phyloP scores from a whole-genome alignment of 192 early-diverging fungal species.

The Mortierella hygrophila region DNA sequence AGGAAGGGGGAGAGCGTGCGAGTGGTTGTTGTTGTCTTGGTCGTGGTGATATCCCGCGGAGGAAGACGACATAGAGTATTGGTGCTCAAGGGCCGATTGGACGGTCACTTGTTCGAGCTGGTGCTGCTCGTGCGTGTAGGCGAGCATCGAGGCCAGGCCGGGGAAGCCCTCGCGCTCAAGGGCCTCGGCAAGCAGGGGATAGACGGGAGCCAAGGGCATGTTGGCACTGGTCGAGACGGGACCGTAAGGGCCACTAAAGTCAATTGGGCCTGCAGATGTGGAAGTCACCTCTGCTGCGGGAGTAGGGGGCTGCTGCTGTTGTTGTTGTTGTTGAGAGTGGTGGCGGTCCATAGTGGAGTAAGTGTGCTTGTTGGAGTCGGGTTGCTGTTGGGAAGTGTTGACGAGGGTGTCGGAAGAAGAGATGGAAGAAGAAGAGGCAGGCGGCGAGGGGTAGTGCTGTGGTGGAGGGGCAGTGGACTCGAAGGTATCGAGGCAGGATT shows the following conservation, averaged over 20 bases:
- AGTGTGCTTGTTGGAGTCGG: conserved; percentile 3
- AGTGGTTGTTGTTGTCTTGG: conserved; percentile 4
- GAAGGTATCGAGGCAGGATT: conserved; percentile 42
- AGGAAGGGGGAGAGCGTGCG: background rate
- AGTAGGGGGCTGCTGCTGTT: conserved; percentile 19
- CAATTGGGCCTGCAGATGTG: conserved; percentile 36
- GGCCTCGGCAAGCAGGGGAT: conserved; percentile 42
- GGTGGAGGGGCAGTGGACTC: conserved; percentile 17
- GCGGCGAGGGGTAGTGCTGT: background rate
- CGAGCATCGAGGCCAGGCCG: conserved; percentile 29
- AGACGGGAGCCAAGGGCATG: conserved; percentile 11
- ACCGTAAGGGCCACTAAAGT: conserved; percentile 18
- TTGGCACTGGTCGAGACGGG: background rate
- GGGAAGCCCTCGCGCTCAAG: conserved; percentile 45
- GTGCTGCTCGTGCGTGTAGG: conserved; percentile 42
- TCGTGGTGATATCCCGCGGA: conserved; percentile 17
- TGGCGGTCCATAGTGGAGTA: conserved; percentile 13
- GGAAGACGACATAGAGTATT: conserved; percentile 30
- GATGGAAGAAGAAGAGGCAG: conserved; percentile 21
- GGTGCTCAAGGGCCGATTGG: conserved; percentile 31
- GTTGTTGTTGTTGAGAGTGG: conserved; percentile 13
- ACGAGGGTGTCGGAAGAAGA: conserved; percentile 31
- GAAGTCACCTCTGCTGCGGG: conserved; percentile 18
- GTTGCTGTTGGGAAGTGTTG: background rate
- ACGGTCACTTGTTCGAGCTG: conserved; percentile 45